Evolutionary conservation across 176 grass and related monocot genomes (phyloP).

Genomic region (Pontederia crassipes): DNA sequence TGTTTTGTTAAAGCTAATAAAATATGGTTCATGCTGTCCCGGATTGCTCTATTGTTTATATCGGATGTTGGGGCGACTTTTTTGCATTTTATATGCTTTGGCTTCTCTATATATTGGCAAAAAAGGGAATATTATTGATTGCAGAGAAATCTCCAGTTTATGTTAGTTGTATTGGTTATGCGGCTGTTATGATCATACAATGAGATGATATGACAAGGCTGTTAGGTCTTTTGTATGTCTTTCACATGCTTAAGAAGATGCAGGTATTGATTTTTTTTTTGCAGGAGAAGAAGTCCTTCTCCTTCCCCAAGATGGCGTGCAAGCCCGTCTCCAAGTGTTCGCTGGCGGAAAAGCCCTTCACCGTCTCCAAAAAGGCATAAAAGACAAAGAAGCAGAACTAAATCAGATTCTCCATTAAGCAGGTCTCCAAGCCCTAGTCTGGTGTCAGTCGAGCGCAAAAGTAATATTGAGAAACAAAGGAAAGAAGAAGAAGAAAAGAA

Average conservation of each 20-base stretch:
- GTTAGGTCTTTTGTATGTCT: background rate
- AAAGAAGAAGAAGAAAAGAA: constrained; percentile 82
- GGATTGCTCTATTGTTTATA: no score
- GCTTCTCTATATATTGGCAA: no score
- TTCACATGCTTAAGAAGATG: background rate
- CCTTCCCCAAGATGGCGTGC: constrained; percentile 47
- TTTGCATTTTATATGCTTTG: no score
- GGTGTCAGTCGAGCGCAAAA: constrained; percentile 41
- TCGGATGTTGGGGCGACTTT: no score
- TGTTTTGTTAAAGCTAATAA: no score
- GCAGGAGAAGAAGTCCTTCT: constrained; percentile 82
- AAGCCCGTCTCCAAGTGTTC: constrained; percentile 42
- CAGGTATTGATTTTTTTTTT: constrained; percentile 14
- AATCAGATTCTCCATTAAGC: constrained; percentile 26
- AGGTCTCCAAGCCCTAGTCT: constrained; percentile 35
- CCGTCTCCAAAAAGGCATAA: constrained; percentile 43
- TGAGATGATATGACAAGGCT: constrained; percentile 7
- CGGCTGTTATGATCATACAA: background rate
- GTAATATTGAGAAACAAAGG: constrained; percentile 55
- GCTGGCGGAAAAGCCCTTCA: constrained; percentile 43
- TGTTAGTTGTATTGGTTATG: no score
- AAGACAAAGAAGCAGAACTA: constrained; percentile 66
- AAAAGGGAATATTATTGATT: no score
- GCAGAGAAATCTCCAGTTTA: no score
- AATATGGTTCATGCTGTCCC: no score